These are phyloP conservation scores for Dryas drummondii DNA, from an alignment of 306 rosid genomes.

Conservation along the genomic window DNA sequence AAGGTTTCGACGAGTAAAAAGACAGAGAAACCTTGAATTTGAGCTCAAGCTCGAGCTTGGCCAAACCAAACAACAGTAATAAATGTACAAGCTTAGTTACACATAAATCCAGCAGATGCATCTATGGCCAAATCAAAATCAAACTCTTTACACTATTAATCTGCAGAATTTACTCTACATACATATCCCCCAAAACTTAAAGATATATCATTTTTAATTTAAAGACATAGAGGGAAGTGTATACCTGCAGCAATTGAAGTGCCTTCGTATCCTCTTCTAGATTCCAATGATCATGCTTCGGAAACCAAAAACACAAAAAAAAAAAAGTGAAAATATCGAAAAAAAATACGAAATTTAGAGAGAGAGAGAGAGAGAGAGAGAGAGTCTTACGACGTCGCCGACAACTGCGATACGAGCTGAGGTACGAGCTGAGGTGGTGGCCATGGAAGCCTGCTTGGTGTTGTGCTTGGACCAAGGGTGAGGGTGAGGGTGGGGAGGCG, in stretches of 20 bases:
- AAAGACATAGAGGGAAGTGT: neutral
- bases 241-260: conserved; percentile 63
- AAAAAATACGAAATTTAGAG: neutral
- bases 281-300: conserved; percentile 83
- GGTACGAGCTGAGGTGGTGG: conserved; percentile 29
- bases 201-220: neutral
- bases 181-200: neutral
- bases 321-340: neutral
- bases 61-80: neutral
- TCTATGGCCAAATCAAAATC: neutral
- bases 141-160: neutral
- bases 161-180: neutral
- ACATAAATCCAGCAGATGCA: neutral
- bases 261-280: conserved; percentile 75
- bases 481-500: conserved; percentile 10
- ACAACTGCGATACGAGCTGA: conserved; percentile 68
- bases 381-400: conserved; percentile 71
- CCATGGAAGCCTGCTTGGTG: conserved; percentile 51
- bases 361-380: conserved; percentile 4
- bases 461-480: conserved; percentile 6
- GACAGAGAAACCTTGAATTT: neutral
- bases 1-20: neutral
- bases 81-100: neutral
- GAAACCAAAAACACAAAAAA: conserved; percentile 3
- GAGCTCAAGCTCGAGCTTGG: neutral